Conservation (phyloP, 1,284 basidiomycete genomes). For the Cryptococcus amylolentus region DNA sequence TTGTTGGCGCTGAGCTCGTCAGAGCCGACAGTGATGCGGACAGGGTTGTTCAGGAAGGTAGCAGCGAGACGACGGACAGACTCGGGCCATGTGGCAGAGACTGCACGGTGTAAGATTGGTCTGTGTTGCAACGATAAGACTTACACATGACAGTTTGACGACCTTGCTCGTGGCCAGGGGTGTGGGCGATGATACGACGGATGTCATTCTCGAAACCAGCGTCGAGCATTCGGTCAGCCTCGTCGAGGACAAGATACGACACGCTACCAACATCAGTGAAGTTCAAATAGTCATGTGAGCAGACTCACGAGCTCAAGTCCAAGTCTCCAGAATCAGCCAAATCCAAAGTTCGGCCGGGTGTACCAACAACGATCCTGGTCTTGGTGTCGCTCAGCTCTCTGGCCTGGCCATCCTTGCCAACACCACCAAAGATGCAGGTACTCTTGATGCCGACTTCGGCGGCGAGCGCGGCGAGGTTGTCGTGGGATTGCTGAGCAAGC, state of each 20-base stretch:
- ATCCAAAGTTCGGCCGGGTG: constrained; percentile 89
- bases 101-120: constrained; percentile 50
- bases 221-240: constrained; percentile 98
- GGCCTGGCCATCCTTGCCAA: constrained; percentile 80
- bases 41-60: constrained; percentile 80
- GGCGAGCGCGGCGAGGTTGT: constrained; percentile 75
- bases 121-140: constrained; percentile 38
- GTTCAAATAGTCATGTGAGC: neutral
- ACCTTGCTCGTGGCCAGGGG: constrained; percentile 59
- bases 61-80: constrained; percentile 89
- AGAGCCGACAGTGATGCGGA: constrained; percentile 89
- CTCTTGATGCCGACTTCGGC: constrained; percentile 70
- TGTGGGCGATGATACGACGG: constrained; percentile 78
- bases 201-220: constrained; percentile 99
- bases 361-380: constrained; percentile 82
- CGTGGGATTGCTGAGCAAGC: constrained; percentile 90
- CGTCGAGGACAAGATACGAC: constrained; percentile 88
- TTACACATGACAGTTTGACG: constrained; percentile 90
- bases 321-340: constrained; percentile 79
- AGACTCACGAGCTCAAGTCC: constrained; percentile 68
- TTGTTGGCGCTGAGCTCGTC: constrained; percentile 95
- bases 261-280: constrained; percentile 56
- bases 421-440: constrained; percentile 88
- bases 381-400: constrained; percentile 58
- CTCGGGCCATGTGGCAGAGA: constrained; percentile 98